phyloP scores from a whole-genome alignment of 345 rosid species.

The Populus ilicifolia region DNA sequence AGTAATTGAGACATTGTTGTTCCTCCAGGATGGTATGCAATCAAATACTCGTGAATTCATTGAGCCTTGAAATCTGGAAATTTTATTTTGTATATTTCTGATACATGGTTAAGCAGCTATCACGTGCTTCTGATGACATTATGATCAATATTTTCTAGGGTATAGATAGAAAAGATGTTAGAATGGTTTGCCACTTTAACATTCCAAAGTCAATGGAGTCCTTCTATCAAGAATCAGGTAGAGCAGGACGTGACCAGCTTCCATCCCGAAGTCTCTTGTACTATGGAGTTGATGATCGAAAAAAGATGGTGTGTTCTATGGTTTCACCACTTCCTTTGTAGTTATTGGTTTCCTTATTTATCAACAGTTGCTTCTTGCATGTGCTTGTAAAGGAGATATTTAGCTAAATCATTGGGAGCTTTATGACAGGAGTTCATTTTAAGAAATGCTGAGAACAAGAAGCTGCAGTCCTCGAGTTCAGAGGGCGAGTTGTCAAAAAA shows the following conservation, averaged over 20 bases:
- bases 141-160: constrained; percentile 48
- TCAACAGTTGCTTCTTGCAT: background rate
- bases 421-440: constrained; percentile 73
- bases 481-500: constrained; percentile 45
- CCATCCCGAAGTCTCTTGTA: constrained; percentile 79
- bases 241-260: constrained; percentile 96
- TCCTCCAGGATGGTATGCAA: constrained; percentile 84
- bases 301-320: constrained; percentile 59
- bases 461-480: constrained; percentile 49
- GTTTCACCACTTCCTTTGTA: background rate
- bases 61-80: background rate
- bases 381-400: constrained; percentile 4
- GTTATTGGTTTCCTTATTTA: constrained; percentile 1
- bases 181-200: constrained; percentile 88
- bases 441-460: constrained; percentile 57
- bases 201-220: constrained; percentile 96
- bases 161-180: constrained; percentile 91
- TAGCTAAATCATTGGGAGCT: constrained; percentile 18
- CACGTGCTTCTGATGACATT: constrained; percentile 16
- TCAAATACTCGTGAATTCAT: constrained; percentile 10
- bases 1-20: constrained; percentile 38
- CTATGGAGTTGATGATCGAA: constrained; percentile 88
- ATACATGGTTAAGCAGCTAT: background rate
- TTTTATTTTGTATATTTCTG: background rate
- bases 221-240: constrained; percentile 97